These are phyloP conservation scores for Zygoascus bituminiphila DNA, from an alignment of 805 yeast genomes.

Conservation along the genomic window DNA sequence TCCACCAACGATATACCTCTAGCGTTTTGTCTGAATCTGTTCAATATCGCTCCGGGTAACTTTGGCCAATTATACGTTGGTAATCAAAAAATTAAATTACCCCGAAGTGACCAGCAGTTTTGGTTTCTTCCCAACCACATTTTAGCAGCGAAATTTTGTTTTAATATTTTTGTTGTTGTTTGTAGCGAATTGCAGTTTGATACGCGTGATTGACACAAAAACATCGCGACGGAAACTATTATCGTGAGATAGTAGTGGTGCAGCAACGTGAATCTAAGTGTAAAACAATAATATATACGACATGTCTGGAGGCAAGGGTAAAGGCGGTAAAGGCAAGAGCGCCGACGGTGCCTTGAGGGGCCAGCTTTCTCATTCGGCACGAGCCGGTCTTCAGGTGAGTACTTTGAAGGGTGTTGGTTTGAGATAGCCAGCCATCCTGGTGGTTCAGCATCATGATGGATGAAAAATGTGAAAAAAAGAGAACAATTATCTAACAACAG, in stretches of 20 bases:
- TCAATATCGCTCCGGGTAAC: slow-evolving; percentile 1
- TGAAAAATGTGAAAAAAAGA: not conserved
- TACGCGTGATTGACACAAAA: not conserved
- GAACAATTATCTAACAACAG: slow-evolving; percentile 27
- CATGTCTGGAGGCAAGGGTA: slow-evolving; percentile 88
- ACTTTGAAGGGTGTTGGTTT: not conserved
- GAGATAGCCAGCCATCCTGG: no score
- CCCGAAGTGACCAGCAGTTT: not conserved
- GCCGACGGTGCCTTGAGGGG: slow-evolving; percentile 38
- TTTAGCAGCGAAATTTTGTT: not conserved
- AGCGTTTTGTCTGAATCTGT: no score
- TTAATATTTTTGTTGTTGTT: not conserved
- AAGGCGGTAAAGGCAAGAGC: slow-evolving; percentile 95
- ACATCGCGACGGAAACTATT: not conserved
- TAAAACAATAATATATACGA: not conserved
- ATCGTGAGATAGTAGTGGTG: not conserved
- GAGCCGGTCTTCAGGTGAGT: slow-evolving; percentile 61
- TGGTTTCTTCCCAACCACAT: slow-evolving; percentile 3
- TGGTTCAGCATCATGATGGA: no score
- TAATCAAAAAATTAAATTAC: not conserved
- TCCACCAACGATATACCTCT: no score
- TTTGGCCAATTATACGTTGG: not conserved
- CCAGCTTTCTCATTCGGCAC: slow-evolving; percentile 76
- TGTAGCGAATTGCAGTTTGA: not conserved
- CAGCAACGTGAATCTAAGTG: not conserved